Percentiles rank a stretch among this genome's conserved stretches.
Evolutionary conservation across 305 asterid species (phyloP).

Genomic region (Fraxinus floribunda): DNA sequence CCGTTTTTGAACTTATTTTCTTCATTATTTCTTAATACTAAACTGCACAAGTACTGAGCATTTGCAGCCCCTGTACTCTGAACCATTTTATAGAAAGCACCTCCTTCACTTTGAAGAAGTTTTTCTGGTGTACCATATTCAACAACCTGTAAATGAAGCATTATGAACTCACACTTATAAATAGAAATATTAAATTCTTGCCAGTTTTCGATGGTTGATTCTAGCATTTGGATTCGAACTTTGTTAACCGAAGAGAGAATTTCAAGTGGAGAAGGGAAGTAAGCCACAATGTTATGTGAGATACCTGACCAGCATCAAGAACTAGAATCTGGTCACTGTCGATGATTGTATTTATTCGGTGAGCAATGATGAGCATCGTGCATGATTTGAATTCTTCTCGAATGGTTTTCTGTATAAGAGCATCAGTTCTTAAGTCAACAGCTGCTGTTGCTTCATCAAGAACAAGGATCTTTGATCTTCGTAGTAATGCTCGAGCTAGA

Average conservation of each 20-base stretch:
- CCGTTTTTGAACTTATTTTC: conserved; percentile 24
- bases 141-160: conserved; percentile 45
- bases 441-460: conserved; percentile 99
- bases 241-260: background rate
- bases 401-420: conserved; percentile 86
- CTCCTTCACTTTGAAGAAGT: conserved; percentile 51
- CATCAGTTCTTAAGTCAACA: conserved; percentile 93
- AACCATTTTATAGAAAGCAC: conserved; percentile 72
- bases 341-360: conserved; percentile 85
- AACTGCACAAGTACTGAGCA: conserved; percentile 63
- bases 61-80: conserved; percentile 84
- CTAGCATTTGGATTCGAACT: background rate
- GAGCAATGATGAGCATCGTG: conserved; percentile 96
- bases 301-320: conserved; percentile 81
- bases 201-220: background rate
- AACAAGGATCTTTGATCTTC: conserved; percentile 89
- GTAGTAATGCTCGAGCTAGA: conserved; percentile 91
- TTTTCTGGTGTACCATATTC: conserved; percentile 71
- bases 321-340: conserved; percentile 81
- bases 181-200: background rate
- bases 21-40: conserved; percentile 39
- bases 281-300: background rate
- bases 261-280: background rate
- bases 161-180: background rate
- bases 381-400: conserved; percentile 81